A percentile compares a stretch with the other conserved stretches of the same genome.
Conservation (phyloP, 1,284 basidiomycete species). For the Marasmius fiardii region DNA sequence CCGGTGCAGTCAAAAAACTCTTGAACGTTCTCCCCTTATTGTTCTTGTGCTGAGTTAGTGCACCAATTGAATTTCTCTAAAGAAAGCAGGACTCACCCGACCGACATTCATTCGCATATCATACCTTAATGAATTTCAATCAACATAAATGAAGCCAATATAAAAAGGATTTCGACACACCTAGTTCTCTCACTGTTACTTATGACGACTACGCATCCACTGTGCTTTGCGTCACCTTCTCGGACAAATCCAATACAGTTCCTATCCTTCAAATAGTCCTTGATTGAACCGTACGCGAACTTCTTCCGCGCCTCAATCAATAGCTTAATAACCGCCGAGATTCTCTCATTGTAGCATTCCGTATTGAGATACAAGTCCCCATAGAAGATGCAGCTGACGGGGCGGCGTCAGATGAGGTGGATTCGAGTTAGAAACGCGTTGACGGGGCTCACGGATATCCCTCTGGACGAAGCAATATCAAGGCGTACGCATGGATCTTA, state of each 20-base stretch:
- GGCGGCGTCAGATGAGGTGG: not conserved
- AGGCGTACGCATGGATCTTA: constrained; percentile 80
- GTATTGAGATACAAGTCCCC: constrained; percentile 81
- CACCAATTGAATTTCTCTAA: not conserved
- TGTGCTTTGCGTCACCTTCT: constrained; percentile 44
- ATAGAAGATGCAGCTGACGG: constrained; percentile 81
- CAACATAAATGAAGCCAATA: not conserved
- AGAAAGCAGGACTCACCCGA: constrained; percentile 34
- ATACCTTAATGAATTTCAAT: constrained; percentile 31
- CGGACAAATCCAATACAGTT: constrained; percentile 78
- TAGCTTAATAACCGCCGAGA: constrained; percentile 44
- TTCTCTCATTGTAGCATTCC: constrained; percentile 58
- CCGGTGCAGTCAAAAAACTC: constrained; percentile 40
- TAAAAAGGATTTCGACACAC: not conserved
- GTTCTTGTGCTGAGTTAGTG: constrained; percentile 5
- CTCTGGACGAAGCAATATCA: constrained; percentile 79
- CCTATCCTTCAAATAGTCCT: constrained; percentile 53
- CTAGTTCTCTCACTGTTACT: constrained; percentile 52
- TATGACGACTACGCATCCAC: constrained; percentile 66
- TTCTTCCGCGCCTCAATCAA: constrained; percentile 59
- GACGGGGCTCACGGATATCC: constrained; percentile 77
- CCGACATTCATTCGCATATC: constrained; percentile 64
- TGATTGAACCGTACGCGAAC: constrained; percentile 60
- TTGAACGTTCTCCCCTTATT: constrained; percentile 9
- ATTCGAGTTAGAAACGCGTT: not conserved